phyloP scores from a whole-genome alignment of 1,139 yeast species.

The Scheffersomyces titani region DNA sequence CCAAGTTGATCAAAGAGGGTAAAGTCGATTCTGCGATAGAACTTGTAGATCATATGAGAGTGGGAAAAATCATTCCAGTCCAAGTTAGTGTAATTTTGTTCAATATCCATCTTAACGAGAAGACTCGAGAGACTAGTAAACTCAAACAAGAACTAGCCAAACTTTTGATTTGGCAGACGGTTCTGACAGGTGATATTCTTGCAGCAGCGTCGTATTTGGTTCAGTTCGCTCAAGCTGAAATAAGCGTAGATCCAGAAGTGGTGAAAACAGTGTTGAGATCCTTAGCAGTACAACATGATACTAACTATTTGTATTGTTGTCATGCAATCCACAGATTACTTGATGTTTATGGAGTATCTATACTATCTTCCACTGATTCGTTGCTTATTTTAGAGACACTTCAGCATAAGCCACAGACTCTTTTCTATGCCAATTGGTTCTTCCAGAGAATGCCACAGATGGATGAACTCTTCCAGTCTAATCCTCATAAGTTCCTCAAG shows the following conservation, averaged over 20 bases:
- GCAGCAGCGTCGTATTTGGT: slow-evolving; percentile 21
- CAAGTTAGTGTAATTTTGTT: neutral
- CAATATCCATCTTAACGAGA: neutral
- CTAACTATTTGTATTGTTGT: slow-evolving; percentile 9
- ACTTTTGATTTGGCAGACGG: slow-evolving; percentile 9
- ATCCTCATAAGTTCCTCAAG: neutral
- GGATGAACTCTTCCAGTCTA: neutral
- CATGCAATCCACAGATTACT: slow-evolving; percentile 12
- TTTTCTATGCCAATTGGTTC: slow-evolving; percentile 12
- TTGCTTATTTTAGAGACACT: slow-evolving; percentile 7
- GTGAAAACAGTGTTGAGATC: slow-evolving; percentile 6
- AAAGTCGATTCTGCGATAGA: slow-evolving; percentile 7
- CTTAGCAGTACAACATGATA: slow-evolving; percentile 8
- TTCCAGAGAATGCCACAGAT: neutral
- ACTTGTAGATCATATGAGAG: slow-evolving; percentile 7
- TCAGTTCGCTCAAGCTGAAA: slow-evolving; percentile 2
- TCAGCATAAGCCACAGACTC: slow-evolving; percentile 7
- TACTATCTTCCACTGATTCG: neutral
- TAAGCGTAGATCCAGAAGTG: slow-evolving; percentile 3
- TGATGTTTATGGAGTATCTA: slow-evolving; percentile 2
- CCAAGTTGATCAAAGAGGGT: slow-evolving; percentile 10
- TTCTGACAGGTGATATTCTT: slow-evolving; percentile 22
- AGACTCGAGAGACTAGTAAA: neutral
- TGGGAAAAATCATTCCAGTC: neutral
- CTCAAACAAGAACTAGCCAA: slow-evolving; percentile 3